phyloP scores from a whole-genome alignment of 345 rosid genomes.

The Stellera chamaejasme region DNA sequence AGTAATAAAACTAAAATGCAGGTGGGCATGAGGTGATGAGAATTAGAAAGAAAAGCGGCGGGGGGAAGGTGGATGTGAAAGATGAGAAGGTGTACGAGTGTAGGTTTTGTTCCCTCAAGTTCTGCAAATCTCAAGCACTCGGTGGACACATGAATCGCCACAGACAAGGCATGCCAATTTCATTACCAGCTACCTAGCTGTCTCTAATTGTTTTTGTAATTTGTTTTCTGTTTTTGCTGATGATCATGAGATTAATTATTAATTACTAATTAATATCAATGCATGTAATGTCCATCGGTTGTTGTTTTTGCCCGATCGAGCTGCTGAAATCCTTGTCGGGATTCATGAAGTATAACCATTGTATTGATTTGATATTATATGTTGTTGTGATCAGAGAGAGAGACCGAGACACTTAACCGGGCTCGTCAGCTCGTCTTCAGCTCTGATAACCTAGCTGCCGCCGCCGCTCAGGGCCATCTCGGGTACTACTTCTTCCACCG shows the following conservation, averaged over 20 bases:
- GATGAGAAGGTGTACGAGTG: conserved; percentile 94
- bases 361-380: conserved; percentile 21
- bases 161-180: conserved; percentile 65
- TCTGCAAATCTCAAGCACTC: conserved; percentile 99
- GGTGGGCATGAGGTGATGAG: conserved; percentile 24
- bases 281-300: too few species aligned
- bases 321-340: conserved; percentile 15
- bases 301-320: too few species aligned
- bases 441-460: conserved; percentile 56
- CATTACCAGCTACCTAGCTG: not conserved
- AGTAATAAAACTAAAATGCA: not conserved
- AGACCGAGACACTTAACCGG: conserved; percentile 94
- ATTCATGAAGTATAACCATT: not conserved
- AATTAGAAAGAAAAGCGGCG: conserved; percentile 53
- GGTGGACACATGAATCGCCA: conserved; percentile 99
- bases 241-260: too few species aligned
- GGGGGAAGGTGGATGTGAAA: conserved; percentile 64
- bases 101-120: conserved; percentile 99
- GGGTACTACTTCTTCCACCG: conserved; percentile 28
- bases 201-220: too few species aligned
- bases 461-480: conserved; percentile 37
- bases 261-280: too few species aligned
- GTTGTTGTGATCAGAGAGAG: conserved; percentile 62
- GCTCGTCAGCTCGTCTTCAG: conserved; percentile 96
- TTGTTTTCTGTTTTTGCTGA: not conserved